These are phyloP conservation scores for Boletus sp. DNA, from an alignment of 768 basidiomycete species.

Conservation along the genomic window DNA sequence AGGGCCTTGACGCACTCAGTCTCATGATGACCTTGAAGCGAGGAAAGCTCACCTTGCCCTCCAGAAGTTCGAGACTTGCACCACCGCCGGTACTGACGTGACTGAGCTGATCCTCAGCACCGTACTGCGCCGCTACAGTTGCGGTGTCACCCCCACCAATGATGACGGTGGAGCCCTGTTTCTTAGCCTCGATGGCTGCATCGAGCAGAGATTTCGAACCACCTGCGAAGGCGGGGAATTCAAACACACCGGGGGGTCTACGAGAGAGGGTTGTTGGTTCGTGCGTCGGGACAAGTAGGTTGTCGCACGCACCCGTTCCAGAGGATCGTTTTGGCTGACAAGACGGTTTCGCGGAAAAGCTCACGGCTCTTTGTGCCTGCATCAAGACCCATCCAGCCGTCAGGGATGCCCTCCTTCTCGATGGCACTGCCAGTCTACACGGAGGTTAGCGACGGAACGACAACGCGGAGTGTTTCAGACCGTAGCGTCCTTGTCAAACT, in stretches of 20 bases:
- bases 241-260: conserved; percentile 97
- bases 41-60: conserved; percentile 78
- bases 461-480: conserved; percentile 37
- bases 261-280: conserved; percentile 4
- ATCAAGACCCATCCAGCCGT: conserved; percentile 94
- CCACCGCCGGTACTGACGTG: conserved; percentile 97
- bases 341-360: conserved; percentile 74
- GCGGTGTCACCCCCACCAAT: conserved; percentile 96
- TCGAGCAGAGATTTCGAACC: conserved; percentile 85
- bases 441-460: conserved; percentile 4
- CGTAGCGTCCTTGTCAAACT: conserved; percentile 89
- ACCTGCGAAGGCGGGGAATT: conserved; percentile 86
- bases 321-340: conserved; percentile 90
- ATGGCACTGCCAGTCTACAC: conserved; percentile 68
- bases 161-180: conserved; percentile 86
- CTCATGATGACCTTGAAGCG: background rate
- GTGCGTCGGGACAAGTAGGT: background rate
- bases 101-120: conserved; percentile 82
- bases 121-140: conserved; percentile 88
- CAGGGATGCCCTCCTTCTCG: conserved; percentile 84
- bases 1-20: conserved; percentile 50
- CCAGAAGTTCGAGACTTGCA: conserved; percentile 90
- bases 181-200: conserved; percentile 81
- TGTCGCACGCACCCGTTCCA: conserved; percentile 77
- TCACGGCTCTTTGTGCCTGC: conserved; percentile 81